Evolutionary conservation across 2,329 filamentous ascomycete genomes (phyloP).

Genomic region (Nemania diffusa): DNA sequence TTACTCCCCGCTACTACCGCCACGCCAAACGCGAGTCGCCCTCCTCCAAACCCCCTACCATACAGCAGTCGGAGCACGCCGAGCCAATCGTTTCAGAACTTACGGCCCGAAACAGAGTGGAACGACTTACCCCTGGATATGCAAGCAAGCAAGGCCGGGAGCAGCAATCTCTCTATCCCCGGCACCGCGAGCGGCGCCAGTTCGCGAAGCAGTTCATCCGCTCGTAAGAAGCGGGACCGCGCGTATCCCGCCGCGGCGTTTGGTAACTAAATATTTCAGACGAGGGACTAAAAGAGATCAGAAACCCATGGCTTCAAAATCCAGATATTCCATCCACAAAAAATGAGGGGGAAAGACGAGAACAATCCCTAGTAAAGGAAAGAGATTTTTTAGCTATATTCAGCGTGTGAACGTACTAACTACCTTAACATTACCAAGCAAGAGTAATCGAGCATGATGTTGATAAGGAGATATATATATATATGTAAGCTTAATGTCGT

Average conservation of each 20-base stretch:
- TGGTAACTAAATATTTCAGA: slow-evolving; percentile 50
- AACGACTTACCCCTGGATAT: slow-evolving; percentile 73
- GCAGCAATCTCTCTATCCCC: slow-evolving; percentile 37
- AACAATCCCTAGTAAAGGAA: background rate
- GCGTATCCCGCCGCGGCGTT: slow-evolving; percentile 72
- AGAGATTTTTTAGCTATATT: background rate
- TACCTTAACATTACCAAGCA: background rate
- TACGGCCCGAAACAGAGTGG: slow-evolving; percentile 70
- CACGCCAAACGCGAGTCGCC: slow-evolving; percentile 19
- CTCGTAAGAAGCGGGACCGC: slow-evolving; percentile 68
- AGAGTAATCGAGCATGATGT: background rate
- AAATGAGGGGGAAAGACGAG: background rate
- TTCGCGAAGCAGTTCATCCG: slow-evolving; percentile 66
- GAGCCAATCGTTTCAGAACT: slow-evolving; percentile 65
- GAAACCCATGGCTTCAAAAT: background rate
- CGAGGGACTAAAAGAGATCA: background rate
- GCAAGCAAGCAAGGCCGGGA: slow-evolving; percentile 42
- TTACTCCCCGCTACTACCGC: slow-evolving; percentile 29
- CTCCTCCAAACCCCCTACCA: slow-evolving; percentile 41
- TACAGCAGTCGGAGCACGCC: slow-evolving; percentile 40
- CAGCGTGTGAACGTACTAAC: background rate
- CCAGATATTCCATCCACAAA: background rate
- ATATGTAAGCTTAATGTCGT: background rate
- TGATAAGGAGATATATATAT: background rate
- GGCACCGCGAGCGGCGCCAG: slow-evolving; percentile 56